Base-by-base conservation (phyloP, 768 basidiomycete species). In the Amanita rubescens region DNA sequence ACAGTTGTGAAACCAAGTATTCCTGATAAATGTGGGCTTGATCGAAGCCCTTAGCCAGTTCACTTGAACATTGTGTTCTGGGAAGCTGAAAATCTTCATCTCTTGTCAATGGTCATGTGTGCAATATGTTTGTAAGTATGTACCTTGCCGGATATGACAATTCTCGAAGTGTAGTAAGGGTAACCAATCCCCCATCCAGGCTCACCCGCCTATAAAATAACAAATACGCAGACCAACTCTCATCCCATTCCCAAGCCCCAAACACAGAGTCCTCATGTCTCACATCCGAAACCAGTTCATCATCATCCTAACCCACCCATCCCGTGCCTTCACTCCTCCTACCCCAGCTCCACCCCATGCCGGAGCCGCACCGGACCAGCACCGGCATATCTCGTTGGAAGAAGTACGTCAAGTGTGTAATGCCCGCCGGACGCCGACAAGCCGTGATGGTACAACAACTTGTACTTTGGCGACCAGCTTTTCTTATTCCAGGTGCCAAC, bases 231-330 rank as follows among this genome's bases (percentile, higher is more conserved):
- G 85, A 88, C 59, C 85, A 77, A 49, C 64, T 59, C 49, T 74
- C 76, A 44, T 73, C 75, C 49, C 63, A 63, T 63, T 87, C 86
- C 41, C 52, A 51, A 38, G 39, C 66, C 51, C 72, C 77, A 62
- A 90, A 90, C 54, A 92, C 89, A 62, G n/a, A n/a, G n/a, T 92
- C 90, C 37, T 83, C 83, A 1, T 76, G 67, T 20, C 77, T 71
- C 38, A 95, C 78, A 59, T 89, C 82, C 32, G 83, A 83, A 22
- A 94, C 86, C 9, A 85, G 71, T 67, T 96, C 94, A 63, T 97
- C 95, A 66, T 98, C 94, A 97, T 87, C 47, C 94, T 84, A 56
- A 96, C 75, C 95, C 95, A 97, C 9, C 81, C 85, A 54, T 88
- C 83, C 5, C 76, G 37, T 4, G 37, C 27, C 27, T 30, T 19